Percentiles rank a stretch among this genome's conserved stretches.
phyloP scores from a whole-genome alignment of 257 asterid species.

The Plantago elongata region DNA sequence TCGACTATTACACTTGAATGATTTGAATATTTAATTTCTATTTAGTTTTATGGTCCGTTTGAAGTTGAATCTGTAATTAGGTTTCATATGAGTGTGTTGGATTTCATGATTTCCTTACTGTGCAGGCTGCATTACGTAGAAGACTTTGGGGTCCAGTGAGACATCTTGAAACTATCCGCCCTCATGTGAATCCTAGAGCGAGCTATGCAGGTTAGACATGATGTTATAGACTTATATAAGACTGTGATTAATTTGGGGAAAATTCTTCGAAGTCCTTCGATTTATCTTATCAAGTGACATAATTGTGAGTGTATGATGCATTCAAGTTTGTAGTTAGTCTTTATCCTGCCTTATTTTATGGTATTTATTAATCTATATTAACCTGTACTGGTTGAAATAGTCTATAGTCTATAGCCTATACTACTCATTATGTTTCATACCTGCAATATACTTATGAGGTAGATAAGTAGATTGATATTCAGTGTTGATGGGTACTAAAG shows the following conservation, averaged over 20 bases:
- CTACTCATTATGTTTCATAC: no score
- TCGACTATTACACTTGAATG: slow-evolving; percentile 7
- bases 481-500: no score
- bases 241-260: slow-evolving; percentile 1
- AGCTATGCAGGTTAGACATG: slow-evolving; percentile 75
- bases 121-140: slow-evolving; percentile 60
- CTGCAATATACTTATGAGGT: slow-evolving; percentile 1
- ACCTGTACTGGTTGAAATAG: background rate
- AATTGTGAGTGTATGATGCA: background rate
- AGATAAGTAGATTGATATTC: background rate
- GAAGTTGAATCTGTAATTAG: background rate
- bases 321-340: no score
- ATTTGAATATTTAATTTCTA: background rate
- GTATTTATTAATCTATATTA: background rate
- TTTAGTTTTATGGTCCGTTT: background rate
- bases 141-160: slow-evolving; percentile 88
- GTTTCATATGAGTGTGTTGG: slow-evolving; percentile 7
- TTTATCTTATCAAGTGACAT: background rate
- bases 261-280: slow-evolving; percentile 8
- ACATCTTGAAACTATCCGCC: slow-evolving; percentile 68
- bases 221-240: slow-evolving; percentile 23
- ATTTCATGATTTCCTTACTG: slow-evolving; percentile 20
- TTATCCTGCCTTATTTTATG: no score
- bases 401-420: no score
- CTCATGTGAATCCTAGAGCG: slow-evolving; percentile 76